Conservation (phyloP, 208 protist species). For the Wallacemonas sp. region DNA sequence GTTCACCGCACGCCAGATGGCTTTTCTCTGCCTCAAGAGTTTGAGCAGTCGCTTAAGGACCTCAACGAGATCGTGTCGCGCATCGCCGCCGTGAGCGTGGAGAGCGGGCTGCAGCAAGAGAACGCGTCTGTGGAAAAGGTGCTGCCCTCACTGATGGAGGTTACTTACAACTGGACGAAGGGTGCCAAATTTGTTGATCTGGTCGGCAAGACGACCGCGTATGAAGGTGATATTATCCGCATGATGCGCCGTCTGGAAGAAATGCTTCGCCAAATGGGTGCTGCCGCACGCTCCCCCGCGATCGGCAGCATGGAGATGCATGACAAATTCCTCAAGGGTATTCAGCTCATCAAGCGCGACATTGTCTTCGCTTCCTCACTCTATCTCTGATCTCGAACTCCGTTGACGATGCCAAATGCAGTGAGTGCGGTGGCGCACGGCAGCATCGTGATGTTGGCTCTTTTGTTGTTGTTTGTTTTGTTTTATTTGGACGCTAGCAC, state of each 20-base stretch:
- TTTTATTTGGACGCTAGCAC: slow-evolving; percentile 8
- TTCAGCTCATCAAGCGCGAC: slow-evolving; percentile 97
- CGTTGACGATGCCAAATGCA: too few relatives aligned
- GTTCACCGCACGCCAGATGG: slow-evolving; percentile 93
- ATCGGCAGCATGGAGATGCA: slow-evolving; percentile 99
- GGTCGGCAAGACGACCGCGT: slow-evolving; percentile 97
- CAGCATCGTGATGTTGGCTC: background rate
- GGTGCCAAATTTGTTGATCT: slow-evolving; percentile 98
- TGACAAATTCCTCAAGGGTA: slow-evolving; percentile 97
- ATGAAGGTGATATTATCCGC: slow-evolving; percentile 98
- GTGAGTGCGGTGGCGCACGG: too few relatives aligned
- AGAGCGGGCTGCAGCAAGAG: slow-evolving; percentile 91
- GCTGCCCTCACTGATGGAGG: slow-evolving; percentile 95
- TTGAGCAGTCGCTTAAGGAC: slow-evolving; percentile 88
- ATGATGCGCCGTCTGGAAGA: slow-evolving; percentile 98
- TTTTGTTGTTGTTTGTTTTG: slow-evolving; percentile 15
- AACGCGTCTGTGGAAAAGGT: slow-evolving; percentile 95
- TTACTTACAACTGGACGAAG: slow-evolving; percentile 96
- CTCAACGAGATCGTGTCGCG: slow-evolving; percentile 91
- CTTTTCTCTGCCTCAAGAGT: slow-evolving; percentile 83
- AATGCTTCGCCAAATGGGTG: slow-evolving; percentile 97
- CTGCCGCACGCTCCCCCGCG: slow-evolving; percentile 95
- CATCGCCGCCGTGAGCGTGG: slow-evolving; percentile 92
- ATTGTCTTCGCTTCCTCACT: slow-evolving; percentile 99
- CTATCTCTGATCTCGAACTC: slow-evolving; percentile 97